Conservation (phyloP, 176 grass and related monocot genomes). For the Cenchrus americanus region DNA sequence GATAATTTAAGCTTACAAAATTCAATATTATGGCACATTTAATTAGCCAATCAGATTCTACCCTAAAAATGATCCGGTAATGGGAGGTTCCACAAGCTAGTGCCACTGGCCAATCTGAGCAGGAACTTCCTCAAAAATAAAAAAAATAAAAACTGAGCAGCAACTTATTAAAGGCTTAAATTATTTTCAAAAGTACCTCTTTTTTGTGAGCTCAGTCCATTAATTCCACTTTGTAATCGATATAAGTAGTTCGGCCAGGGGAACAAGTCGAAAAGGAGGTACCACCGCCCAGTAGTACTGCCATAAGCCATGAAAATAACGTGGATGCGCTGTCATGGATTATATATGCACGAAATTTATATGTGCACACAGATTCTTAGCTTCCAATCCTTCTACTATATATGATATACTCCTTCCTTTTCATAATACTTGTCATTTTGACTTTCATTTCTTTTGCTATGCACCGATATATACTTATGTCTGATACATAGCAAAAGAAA, state of each 20-base stretch:
- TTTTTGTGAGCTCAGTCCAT: neutral
- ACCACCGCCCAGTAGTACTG: neutral
- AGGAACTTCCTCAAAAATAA: neutral
- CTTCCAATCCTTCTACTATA: too few relatives aligned
- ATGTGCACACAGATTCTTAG: neutral
- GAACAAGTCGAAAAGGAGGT: neutral
- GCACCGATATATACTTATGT: too few relatives aligned
- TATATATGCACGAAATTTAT: neutral
- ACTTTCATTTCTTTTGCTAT: too few relatives aligned
- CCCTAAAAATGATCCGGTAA: neutral
- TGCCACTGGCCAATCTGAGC: neutral
- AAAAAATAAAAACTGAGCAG: neutral
- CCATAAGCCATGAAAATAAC: neutral
- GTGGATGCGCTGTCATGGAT: neutral
- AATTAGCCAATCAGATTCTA: too few relatives aligned
- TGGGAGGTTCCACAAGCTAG: neutral
- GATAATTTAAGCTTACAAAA: too few relatives aligned
- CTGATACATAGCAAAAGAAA: too few relatives aligned
- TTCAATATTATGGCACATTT: too few relatives aligned
- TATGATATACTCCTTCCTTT: too few relatives aligned
- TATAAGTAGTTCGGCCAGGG: neutral
- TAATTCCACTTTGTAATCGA: neutral
- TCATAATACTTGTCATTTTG: too few relatives aligned
- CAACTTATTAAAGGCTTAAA: neutral
- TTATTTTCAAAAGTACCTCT: neutral